Conservation (phyloP, 73 alveolate genomes). For the Tetrahymena thermophila region DNA sequence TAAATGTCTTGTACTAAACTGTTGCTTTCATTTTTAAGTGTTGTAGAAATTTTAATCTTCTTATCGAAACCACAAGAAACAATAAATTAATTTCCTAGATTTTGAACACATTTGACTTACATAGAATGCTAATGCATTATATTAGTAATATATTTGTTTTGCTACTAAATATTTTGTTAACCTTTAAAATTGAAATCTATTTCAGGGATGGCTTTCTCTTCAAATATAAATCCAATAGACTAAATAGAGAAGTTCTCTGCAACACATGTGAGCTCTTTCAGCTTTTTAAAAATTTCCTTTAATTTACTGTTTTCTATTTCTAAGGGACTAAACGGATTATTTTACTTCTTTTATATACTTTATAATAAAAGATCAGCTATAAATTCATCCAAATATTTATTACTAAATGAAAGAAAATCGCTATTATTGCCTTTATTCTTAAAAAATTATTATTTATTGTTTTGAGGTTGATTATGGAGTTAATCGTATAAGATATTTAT, state of each 20-base stretch:
- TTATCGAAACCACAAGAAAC: background rate
- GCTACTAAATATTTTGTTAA: background rate
- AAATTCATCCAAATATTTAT: background rate
- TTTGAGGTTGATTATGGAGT: background rate
- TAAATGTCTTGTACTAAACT: background rate
- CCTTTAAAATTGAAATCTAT: background rate
- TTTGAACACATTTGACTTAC: background rate
- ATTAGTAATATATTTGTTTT: background rate
- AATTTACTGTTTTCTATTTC: background rate
- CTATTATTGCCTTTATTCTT: background rate
- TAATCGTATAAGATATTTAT: background rate
- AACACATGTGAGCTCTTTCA: background rate
- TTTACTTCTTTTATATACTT: background rate
- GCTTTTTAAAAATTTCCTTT: background rate
- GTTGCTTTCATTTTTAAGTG: background rate
- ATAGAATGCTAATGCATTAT: background rate
- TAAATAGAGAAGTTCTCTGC: background rate
- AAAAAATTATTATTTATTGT: background rate
- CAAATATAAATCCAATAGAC: background rate
- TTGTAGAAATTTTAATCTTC: background rate
- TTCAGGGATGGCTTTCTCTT: background rate
- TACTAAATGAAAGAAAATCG: background rate
- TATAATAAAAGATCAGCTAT: background rate
- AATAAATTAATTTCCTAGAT: background rate
- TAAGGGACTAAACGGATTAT: background rate